phyloP scores from a whole-genome alignment of 371 early-diverging fungal species.

The Mortierella sp. region DNA sequence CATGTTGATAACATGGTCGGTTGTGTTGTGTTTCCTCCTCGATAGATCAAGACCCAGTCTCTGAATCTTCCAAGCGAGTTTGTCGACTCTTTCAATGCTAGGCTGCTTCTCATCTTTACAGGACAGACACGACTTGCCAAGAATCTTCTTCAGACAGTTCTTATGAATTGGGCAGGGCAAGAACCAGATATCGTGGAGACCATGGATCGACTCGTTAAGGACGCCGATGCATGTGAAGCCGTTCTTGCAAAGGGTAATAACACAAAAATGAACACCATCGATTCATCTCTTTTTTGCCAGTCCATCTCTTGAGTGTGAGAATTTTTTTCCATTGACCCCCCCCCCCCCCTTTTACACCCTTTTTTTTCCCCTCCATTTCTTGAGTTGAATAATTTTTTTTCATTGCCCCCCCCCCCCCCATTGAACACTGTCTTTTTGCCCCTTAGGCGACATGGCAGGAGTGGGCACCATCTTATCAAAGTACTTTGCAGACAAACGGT shows the following conservation, averaged over 20 bases:
- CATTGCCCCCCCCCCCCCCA: no score
- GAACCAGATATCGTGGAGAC: constrained; percentile 35
- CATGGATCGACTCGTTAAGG: constrained; percentile 35
- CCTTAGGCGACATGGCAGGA: constrained; percentile 8
- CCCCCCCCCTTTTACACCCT: no score
- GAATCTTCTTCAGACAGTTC: constrained; percentile 42
- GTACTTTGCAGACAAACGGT: constrained; percentile 37
- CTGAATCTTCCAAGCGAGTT: constrained; percentile 26
- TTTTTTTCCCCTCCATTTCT: no score
- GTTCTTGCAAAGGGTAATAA: constrained; percentile 27
- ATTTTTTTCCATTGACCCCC: no score
- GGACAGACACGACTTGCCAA: constrained; percentile 50
- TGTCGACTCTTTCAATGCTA: constrained; percentile 15
- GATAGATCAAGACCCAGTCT: constrained; percentile 20
- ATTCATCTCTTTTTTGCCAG: no score
- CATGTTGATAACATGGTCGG: no score
- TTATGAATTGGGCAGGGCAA: constrained; percentile 42
- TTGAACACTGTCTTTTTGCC: not conserved
- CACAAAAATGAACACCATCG: not conserved
- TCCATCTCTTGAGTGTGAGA: no score
- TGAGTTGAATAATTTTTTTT: no score
- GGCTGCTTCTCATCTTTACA: constrained; percentile 44
- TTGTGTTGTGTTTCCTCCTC: not conserved
- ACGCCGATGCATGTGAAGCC: constrained; percentile 21
- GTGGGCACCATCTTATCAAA: constrained; percentile 30